Conservation (phyloP, 1,139 yeast species). For the Yamadazyma siamensis region DNA sequence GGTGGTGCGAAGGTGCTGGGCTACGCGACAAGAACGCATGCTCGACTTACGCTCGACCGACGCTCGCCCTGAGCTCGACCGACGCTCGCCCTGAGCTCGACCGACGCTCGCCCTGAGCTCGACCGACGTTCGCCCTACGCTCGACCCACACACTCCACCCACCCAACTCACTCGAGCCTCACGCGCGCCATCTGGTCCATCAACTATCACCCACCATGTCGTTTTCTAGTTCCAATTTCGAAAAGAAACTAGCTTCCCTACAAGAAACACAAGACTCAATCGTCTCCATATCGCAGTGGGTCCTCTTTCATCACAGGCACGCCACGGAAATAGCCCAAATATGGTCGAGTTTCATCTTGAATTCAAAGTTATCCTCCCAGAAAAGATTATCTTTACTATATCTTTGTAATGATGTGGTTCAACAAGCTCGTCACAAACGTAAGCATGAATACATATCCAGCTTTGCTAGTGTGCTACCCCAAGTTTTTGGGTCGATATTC, state of each 20-base stretch:
- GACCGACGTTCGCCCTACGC: neutral
- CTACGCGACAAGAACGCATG: neutral
- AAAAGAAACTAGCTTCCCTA: conserved; percentile 54
- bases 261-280: conserved; percentile 83
- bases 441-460: conserved; percentile 58
- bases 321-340: conserved; percentile 55
- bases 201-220: conserved; percentile 41
- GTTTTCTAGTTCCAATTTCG: conserved; percentile 54
- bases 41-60: neutral
- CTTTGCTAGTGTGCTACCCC: conserved; percentile 49
- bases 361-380: conserved; percentile 4
- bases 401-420: conserved; percentile 80
- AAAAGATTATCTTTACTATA: conserved; percentile 63
- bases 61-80: neutral
- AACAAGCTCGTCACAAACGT: conserved; percentile 68
- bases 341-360: conserved; percentile 53
- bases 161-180: too few species aligned
- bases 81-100: too few species aligned
- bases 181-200: neutral
- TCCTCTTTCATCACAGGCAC: conserved; percentile 71
- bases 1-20: neutral
- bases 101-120: too few species aligned
- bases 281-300: conserved; percentile 83
- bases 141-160: too few species aligned
- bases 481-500: conserved; percentile 30